Evolutionary conservation across 2,329 filamentous ascomycete species (phyloP).

Genomic region (Parasarocladium wereldwijsianum): DNA sequence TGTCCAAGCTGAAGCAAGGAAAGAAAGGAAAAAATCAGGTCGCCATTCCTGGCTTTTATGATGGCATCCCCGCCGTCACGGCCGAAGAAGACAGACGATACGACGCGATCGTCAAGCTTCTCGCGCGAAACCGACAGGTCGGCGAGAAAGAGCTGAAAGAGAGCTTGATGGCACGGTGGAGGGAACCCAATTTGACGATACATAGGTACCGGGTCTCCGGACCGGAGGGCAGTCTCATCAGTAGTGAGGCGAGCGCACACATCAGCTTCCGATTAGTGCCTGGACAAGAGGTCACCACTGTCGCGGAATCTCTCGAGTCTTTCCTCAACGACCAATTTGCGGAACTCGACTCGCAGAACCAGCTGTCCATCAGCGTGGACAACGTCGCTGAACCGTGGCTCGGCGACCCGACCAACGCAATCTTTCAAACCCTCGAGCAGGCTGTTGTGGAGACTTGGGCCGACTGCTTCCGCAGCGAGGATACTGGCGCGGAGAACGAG

Average conservation of each 20-base stretch:
- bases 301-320: constrained; percentile 50
- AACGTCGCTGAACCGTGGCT: constrained; percentile 95
- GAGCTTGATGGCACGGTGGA: constrained; percentile 85
- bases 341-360: constrained; percentile 65
- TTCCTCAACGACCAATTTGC: constrained; percentile 62
- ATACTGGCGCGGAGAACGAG: constrained; percentile 1
- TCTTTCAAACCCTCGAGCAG: constrained; percentile 76
- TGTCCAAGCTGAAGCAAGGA: constrained; percentile 68
- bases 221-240: constrained; percentile 83
- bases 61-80: constrained; percentile 63
- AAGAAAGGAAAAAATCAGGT: constrained; percentile 68
- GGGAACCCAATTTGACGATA: constrained; percentile 86
- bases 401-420: constrained; percentile 76
- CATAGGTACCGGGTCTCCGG: constrained; percentile 89
- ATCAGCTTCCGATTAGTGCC: constrained; percentile 87
- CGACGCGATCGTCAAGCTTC: constrained; percentile 64
- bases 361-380: constrained; percentile 68
- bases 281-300: constrained; percentile 72
- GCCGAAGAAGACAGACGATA: constrained; percentile 67
- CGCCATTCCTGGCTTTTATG: constrained; percentile 78
- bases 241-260: constrained; percentile 73
- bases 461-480: constrained; percentile 25
- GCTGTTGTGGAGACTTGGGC: constrained; percentile 81
- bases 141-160: constrained; percentile 53
- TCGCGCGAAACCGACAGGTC: constrained; percentile 53